These are phyloP conservation scores for Camelina neglecta DNA, from an alignment of 345 rosid genomes.

Conservation along the genomic window DNA sequence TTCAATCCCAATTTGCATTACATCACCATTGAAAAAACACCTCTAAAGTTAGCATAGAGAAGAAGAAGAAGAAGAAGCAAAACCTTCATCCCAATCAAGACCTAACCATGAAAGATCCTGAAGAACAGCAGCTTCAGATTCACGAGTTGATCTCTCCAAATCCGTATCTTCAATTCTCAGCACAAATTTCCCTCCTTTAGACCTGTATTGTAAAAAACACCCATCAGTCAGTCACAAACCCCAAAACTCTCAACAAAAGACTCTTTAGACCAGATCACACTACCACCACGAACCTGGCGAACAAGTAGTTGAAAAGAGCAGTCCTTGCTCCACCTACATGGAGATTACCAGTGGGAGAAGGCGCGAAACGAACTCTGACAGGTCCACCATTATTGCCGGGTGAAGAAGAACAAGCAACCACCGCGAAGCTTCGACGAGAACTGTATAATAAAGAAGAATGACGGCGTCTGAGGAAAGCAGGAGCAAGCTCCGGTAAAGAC, in stretches of 20 bases:
- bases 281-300: slow-evolving; percentile 62
- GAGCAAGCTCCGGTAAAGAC: slow-evolving; percentile 54
- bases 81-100: slow-evolving; percentile 96
- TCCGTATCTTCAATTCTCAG: slow-evolving; percentile 94
- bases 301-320: slow-evolving; percentile 93
- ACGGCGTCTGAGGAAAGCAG: slow-evolving; percentile 31
- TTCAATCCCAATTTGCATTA: slow-evolving; percentile 15
- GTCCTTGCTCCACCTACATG: slow-evolving; percentile 99
- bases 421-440: slow-evolving; percentile 40
- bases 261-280: background rate
- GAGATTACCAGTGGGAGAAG: slow-evolving; percentile 95
- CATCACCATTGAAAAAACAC: background rate
- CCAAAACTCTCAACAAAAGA: background rate
- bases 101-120: slow-evolving; percentile 92
- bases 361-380: slow-evolving; percentile 95
- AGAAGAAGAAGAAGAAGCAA: background rate
- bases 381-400: slow-evolving; percentile 31
- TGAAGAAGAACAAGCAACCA: slow-evolving; percentile 39
- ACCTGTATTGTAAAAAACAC: slow-evolving; percentile 47
- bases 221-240: slow-evolving; percentile 1
- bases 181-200: slow-evolving; percentile 90
- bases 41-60: background rate
- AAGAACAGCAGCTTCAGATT: slow-evolving; percentile 93
- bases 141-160: slow-evolving; percentile 87
- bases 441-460: slow-evolving; percentile 10